These are phyloP conservation scores for Decorospora gaudefroyi DNA, from an alignment of 2,329 filamentous ascomycete species.

Conservation along the genomic window DNA sequence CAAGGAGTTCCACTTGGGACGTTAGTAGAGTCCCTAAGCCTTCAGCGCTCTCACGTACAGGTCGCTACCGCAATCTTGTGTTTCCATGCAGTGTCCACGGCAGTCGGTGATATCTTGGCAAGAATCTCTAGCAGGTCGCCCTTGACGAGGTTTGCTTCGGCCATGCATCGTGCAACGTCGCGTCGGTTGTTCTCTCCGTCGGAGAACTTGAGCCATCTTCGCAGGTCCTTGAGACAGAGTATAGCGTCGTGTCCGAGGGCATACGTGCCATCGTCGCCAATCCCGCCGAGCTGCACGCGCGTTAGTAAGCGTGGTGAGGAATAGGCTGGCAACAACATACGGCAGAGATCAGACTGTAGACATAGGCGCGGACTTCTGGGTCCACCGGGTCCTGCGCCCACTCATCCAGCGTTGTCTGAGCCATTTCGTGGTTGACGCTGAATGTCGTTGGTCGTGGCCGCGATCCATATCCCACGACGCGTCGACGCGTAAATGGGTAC, in stretches of 20 bases:
- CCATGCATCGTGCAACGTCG: conserved; percentile 90
- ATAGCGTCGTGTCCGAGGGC: conserved; percentile 90
- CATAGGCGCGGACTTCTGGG: conserved; percentile 88
- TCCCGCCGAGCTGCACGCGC: conserved; percentile 75
- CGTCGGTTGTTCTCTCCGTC: conserved; percentile 91
- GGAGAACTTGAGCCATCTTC: conserved; percentile 92
- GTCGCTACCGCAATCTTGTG: conserved; percentile 81
- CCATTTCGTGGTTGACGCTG: conserved; percentile 42
- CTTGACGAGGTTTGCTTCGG: conserved; percentile 88
- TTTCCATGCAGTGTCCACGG: conserved; percentile 73
- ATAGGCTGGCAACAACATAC: conserved; percentile 57
- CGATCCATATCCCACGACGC: conserved; percentile 30
- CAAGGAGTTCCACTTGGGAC: conserved; percentile 74
- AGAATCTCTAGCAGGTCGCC: conserved; percentile 90
- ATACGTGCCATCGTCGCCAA: conserved; percentile 80
- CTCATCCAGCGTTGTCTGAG: conserved; percentile 50
- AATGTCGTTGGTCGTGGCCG: conserved; percentile 13
- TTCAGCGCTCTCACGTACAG: conserved; percentile 48
- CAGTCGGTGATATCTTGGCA: conserved; percentile 71
- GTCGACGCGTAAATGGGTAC: conserved; percentile 43
- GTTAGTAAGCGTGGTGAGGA: conserved; percentile 16
- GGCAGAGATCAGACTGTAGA: conserved; percentile 91
- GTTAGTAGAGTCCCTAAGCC: conserved; percentile 20
- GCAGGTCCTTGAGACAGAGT: conserved; percentile 88
- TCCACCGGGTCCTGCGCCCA: conserved; percentile 65